Evolutionary conservation across 2,329 filamentous ascomycete species (phyloP), one percentile per base, ranked within the genome.

Genomic region (Calonectria honghensis): DNA sequence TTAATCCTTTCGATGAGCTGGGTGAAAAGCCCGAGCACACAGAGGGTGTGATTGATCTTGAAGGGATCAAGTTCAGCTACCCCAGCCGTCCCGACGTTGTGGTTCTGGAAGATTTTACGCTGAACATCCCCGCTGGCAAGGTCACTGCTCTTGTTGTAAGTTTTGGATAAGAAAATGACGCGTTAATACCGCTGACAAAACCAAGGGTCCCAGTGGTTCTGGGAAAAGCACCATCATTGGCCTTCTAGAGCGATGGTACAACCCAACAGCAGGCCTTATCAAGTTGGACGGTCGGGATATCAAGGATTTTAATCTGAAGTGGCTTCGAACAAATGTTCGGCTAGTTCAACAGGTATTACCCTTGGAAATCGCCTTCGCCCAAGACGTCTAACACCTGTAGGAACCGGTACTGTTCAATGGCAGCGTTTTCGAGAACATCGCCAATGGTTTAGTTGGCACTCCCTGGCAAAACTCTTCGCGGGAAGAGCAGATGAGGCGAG

Each of bases 391-490:
- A 39, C 57, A 35, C 14, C 18, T 39, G 10, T 81, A 87, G 76
- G 85, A 87, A 63, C 86, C 86, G 1, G 84, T 86, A 20, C 79
- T 87, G 9, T 87, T 87, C 78, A 83, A 86, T 64, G 83, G 84
- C 27, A 84, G 81, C 3, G 88, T 91, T n/a, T 89, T 89, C 63
- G 85, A 87, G 4, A 91, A 91, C 73, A 87, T 92, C 6, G 83
- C 85, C 0, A 85, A 87, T 57, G 90, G 90, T 2, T 81, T 91
- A 1, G 80, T 85, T 52, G 82, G 86, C 68, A 83, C 85, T 1
- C 72, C 82, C 37, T 85, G 68, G 68, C 45, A 70, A 32, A 4
- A 70, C 79, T 81, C 79, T 1, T 72, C 84, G 0, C 75, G 80
- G 78, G 86, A 88, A 18, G 83, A 88, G 54, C 86, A 88, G 74